Percentiles rank a stretch among this genome's conserved stretches.
Evolutionary conservation across 331 rosid genomes (phyloP).

Genomic region (Stylosanthes scabra): DNA sequence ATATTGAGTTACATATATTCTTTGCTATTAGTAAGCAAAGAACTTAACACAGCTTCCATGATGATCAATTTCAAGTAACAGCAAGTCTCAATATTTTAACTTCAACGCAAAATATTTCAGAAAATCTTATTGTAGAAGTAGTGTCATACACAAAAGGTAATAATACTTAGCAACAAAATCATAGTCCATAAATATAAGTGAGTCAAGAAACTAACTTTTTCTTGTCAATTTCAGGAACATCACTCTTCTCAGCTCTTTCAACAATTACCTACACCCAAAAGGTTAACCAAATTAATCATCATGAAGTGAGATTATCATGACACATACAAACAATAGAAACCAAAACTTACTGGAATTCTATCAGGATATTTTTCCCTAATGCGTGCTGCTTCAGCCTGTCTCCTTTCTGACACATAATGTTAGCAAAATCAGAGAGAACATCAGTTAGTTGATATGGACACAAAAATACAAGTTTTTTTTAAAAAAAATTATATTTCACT

Average conservation of each 20-base stretch:
- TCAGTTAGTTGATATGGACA: background rate
- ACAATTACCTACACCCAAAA: constrained; percentile 66
- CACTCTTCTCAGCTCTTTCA: constrained; percentile 78
- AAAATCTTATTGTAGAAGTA: background rate
- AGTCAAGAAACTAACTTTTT: constrained; percentile 56
- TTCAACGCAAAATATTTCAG: background rate
- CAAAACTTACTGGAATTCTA: constrained; percentile 70
- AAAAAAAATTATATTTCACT: no score
- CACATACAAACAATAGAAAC: background rate
- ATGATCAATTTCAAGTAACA: constrained; percentile 1
- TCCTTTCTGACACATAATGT: constrained; percentile 53
- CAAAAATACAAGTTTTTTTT: background rate
- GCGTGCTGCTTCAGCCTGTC: constrained; percentile 73
- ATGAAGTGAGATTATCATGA: constrained; percentile 10
- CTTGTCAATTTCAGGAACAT: constrained; percentile 72
- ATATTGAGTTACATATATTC: background rate
- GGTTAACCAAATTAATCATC: constrained; percentile 9
- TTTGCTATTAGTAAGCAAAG: background rate
- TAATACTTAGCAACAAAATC: background rate
- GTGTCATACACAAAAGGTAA: background rate
- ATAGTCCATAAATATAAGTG: background rate
- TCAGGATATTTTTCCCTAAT: constrained; percentile 74
- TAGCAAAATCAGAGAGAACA: background rate
- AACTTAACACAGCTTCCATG: background rate
- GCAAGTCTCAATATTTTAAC: background rate